A percentile compares a stretch with the other conserved stretches of the same genome.
phyloP scores from a whole-genome alignment of 2,329 filamentous ascomycete genomes.

The Leptographium wingfieldii region DNA sequence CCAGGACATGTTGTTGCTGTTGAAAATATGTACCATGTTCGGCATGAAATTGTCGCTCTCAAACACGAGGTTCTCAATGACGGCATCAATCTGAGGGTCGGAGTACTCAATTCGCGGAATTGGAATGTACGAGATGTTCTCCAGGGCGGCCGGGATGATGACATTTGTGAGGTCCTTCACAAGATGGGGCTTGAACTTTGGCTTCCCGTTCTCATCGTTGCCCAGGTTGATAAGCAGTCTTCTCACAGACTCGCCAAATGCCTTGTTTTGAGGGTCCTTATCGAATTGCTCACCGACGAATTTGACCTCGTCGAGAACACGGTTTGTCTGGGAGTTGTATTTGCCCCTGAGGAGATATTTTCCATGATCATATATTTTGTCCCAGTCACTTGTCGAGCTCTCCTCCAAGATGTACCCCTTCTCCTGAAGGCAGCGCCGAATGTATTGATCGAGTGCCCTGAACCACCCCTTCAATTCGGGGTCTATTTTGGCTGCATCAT shows the following conservation, averaged over 20 bases:
- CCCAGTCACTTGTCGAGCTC: conserved; percentile 66
- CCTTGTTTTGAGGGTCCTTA: conserved; percentile 72
- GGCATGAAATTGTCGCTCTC: conserved; percentile 96
- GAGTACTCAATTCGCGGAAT: conserved; percentile 89
- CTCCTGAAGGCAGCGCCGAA: conserved; percentile 74
- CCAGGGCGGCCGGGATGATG: conserved; percentile 71
- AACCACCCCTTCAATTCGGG: conserved; percentile 86
- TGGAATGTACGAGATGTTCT: conserved; percentile 79
- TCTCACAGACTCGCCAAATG: conserved; percentile 61
- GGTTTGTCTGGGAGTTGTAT: conserved; percentile 76
- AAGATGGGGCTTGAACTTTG: conserved; percentile 83
- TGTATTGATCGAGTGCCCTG: conserved; percentile 60
- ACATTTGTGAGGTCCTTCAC: conserved; percentile 80
- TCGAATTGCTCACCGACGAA: conserved; percentile 86
- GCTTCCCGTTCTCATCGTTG: conserved; percentile 71
- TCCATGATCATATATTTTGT: conserved; percentile 72
- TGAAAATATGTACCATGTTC: conserved; percentile 77
- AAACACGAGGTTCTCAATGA: conserved; percentile 88
- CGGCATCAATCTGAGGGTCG: conserved; percentile 70
- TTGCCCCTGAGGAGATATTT: conserved; percentile 78
- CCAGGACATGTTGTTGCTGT: conserved; percentile 90
- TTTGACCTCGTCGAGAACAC: conserved; percentile 77
- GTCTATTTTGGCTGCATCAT: conserved; percentile 75
- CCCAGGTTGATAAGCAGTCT: conserved; percentile 85
- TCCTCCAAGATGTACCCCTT: conserved; percentile 87